Evolutionary conservation across 2,329 filamentous ascomycete species (phyloP), one percentile per base, ranked within the genome.

Genomic region (Verticillium nonalfalfae): DNA sequence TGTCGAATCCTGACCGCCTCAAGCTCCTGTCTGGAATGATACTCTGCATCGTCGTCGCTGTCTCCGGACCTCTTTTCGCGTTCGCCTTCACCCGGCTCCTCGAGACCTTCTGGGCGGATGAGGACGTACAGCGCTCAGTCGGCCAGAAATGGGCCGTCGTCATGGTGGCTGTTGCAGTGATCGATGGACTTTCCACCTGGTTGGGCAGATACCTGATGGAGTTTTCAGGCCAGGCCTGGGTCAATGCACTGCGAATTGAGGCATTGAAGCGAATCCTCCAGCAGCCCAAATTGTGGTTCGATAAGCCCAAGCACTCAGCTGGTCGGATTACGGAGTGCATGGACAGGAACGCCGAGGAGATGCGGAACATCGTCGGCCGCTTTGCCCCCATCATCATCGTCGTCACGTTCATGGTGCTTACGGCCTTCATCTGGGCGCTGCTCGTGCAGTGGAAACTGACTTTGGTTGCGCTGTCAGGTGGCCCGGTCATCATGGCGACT

Each of bases 331-430:
- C 82, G 1, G 87, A 91, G 63, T 89, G 84, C 55, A 81, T 98
- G 0, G 91, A 96, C 68, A 84, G 89, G 15, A 90, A 91, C 68
- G 90, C 89, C 0, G 93, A 98, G 71, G 92, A 97, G 70, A 93
- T 95, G 85, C 85, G 90, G 9, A 93, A 91, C 67, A 77, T 98
- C 0, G 81, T 96, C 0, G 90, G 90, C 1, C 85, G 90, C 1
- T 96, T 97, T 69, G 81, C 88, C 0, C 89, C 90, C 1, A 85
- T 90, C 59, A 73, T 89, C 1, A 79, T 93, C 14, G 84, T 89
- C 10, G 87, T 90, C 3, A 70, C 79, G 0, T 74, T 85, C 59
- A 93, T 96, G 81, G 40, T 90, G 18, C 61, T 76, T 0, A 82
- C 89, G n/a, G 87, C 91, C 0, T 68, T 95, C 7, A 69, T 83